Base-by-base conservation (phyloP, 306 rosid genomes). In the Glycyrrhiza uralensis region DNA sequence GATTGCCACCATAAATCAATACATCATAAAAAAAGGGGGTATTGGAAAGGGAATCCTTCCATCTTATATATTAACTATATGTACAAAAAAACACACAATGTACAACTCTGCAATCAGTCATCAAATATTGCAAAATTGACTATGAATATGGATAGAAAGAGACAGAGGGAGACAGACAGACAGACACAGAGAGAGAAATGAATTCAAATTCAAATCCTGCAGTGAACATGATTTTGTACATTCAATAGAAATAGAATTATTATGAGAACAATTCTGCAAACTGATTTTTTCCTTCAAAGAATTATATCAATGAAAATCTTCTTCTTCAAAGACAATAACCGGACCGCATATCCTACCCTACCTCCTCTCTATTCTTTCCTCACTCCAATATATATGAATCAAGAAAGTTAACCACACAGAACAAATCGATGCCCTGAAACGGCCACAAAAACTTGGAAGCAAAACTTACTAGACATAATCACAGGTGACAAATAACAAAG, bases 191-290 rank as follows among this genome's bases (percentile, higher is more conserved):
- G 4, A 52, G 17, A 68, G 22, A 38, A 39, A 60, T 19, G 12
- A 22, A 60, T 28, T 50, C 36, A 41, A 58, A 66, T 49, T 47
- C 46, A n/a, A n/a, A n/a, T n/a, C n/a, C n/a, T n/a, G n/a, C n/a
- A n/a, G n/a, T 17, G 24, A 59, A 39, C 72, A 38, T n/a, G 23
- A 29, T 67, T 19, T 65, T 6, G n/a, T 5, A n/a, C 32, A 35
- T 58, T 24, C 69, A 57, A 42, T 23, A 60, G n/a, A n/a, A 41
- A 52, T 28, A 13, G n/a, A n/a, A n/a, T n/a, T n/a, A n/a, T n/a
- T 54, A 58, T 30, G 69, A 44, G 76, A 62, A 50, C 5, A 49
- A 23, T 35, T 47, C 56, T 19, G 60, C 38, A 69, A 49, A 59
- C 8, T 47, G 15, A 26, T 17, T 77, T 49, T 32, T 42, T 11